Base-by-base conservation (phyloP, 148 eudicot genomes). In the Cornus controversa region DNA sequence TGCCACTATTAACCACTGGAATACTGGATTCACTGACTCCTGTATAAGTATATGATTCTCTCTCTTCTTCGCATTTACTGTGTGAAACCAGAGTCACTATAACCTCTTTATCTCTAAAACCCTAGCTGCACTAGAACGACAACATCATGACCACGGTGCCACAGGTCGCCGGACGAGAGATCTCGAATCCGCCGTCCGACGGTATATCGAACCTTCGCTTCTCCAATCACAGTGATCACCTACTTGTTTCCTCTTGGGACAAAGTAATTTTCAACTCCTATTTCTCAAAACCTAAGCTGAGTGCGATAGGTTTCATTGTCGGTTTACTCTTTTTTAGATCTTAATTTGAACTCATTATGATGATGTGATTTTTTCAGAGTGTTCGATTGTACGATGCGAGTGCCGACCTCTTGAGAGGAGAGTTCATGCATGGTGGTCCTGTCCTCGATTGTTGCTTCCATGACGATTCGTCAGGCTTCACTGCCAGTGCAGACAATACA, bases 391-490 rank as follows among this genome's bases (percentile, higher is more conserved):
- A 93, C 60, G 97, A 95, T 75, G 97, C 97, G 65, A 95, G 92
- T 71, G 91, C 89, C 0, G 85, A 95, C 86, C 88, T 86, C 66
- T 80, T 95, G 71, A 88, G 90, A 75, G 98, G 96, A 66, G 96
- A 93, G 91, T 93, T 93, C 79, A 89, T 79, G 79, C 98, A 95
- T 71, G 96, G 92, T 23, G 97, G 93, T 69, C 86, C 97, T 2
- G 98, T 93, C 18, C 85, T 95, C 18, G 98, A 95, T 81, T 95
- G 97, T 73, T 95, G 98, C 82, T 95, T 95, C 80, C 97, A 93
- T 63, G 98, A 95, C 47, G 98, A 95, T 66, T 85, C 94, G n/a
- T 91, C 97, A 0, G 98, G 97, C 25, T 95, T 95, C 79, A 91
- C 92, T 69, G 98, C 96, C 13, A 65, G 92, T 74, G 89, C 84